Conservation (phyloP, 208 protist species). For the Kentomonas sorsogonicus region DNA sequence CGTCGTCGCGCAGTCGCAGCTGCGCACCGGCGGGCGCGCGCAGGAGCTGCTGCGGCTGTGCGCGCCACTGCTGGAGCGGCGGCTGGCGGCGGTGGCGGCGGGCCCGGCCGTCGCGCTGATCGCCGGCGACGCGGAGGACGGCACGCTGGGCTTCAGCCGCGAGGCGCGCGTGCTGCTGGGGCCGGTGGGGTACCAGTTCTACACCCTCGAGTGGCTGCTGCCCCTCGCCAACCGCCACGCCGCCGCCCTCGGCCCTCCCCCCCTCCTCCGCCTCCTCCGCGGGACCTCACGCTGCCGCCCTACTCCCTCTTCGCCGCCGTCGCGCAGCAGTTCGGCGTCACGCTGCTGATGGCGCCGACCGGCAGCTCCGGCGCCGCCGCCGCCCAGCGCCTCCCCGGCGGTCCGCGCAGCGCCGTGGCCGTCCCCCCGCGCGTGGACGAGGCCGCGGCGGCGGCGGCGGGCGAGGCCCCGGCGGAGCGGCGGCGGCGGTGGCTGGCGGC, state of each 20-base stretch:
- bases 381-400: slow-evolving; percentile 22
- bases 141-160: slow-evolving; percentile 28
- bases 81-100: slow-evolving; percentile 14
- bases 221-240: slow-evolving; percentile 26
- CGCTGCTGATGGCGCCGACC: slow-evolving; percentile 26
- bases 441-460: slow-evolving; percentile 17
- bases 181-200: slow-evolving; percentile 75
- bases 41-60: slow-evolving; percentile 63
- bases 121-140: background rate
- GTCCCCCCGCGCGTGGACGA: slow-evolving; percentile 17
- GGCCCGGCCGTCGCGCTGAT: slow-evolving; percentile 19
- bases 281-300: slow-evolving; percentile 12
- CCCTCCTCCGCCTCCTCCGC: background rate
- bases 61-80: slow-evolving; percentile 42
- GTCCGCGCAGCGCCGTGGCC: slow-evolving; percentile 13
- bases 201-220: slow-evolving; percentile 80
- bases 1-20: slow-evolving; percentile 67
- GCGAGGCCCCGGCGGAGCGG: slow-evolving; percentile 1
- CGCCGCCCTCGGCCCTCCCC: slow-evolving; percentile 3
- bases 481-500: slow-evolving; percentile 19
- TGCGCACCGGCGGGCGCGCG: slow-evolving; percentile 54
- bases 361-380: slow-evolving; percentile 24
- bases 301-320: slow-evolving; percentile 73
- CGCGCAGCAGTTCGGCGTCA: slow-evolving; percentile 58
- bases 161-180: slow-evolving; percentile 57